Evolutionary conservation across 441 rosid genomes (phyloP), one percentile per base, ranked within the genome.

Genomic region (Pelargonium australe): DNA sequence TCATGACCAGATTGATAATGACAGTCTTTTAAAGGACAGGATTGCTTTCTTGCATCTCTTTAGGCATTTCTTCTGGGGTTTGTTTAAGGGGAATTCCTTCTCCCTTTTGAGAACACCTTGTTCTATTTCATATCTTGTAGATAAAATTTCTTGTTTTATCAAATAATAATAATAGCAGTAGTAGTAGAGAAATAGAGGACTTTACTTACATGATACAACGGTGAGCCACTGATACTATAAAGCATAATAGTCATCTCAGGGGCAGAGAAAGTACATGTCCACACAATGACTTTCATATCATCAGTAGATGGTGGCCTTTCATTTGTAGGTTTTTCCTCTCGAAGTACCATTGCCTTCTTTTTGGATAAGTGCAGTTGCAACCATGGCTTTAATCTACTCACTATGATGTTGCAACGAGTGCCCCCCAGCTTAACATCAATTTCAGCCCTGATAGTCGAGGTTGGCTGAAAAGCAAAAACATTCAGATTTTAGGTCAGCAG

Each of bases 211-310:
- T 87, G 97, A 89, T 85, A 96, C 68, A 96, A 66, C 2, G 97
- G 92, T 62, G 71, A 72, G 69, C 82, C 91, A 37, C 75, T 76
- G 76, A 85, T 65, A 75, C 86, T 80, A 73, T 85, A 85, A 11
- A 96, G 83, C 80, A 89, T 84, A 75, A 87, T 57, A 68, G 91
- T 87, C 93, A 93, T 87, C 85, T 96, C 98, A 75, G 98, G 99
- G 70, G 98, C 97, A 63, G 99, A 89, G 73, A 89, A 81, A 70
- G 97, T 93, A 81, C 95, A 81, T 20, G 99, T 91, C 99, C 99
- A 96, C 87, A 88, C 82, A 55, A 96, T 74, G 73, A 93, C 74
- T 74, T 80, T 81, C 81, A 88, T 87, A 40, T 79, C 75, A 70
- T 83, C 90, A 41, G 83, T 70, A n/a, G 85, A 76, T 76, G 64